Percentiles rank a stretch among this genome's conserved stretches.
These are phyloP conservation scores for Fusarium sp. DNA, from an alignment of 2,329 filamentous ascomycete genomes.

Conservation along the genomic window DNA sequence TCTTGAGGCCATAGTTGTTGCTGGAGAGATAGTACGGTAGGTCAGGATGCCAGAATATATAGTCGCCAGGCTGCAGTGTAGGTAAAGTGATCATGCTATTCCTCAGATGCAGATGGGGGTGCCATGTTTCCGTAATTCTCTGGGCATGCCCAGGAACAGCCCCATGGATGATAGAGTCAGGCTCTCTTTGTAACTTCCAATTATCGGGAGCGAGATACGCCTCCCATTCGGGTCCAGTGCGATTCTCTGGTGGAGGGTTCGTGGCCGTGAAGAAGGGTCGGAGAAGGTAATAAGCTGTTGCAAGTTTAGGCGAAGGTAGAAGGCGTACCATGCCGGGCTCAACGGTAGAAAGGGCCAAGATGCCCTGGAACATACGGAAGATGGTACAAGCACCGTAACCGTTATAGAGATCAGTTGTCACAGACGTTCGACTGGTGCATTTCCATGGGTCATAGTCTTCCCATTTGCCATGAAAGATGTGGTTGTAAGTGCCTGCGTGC, in stretches of 20 bases:
- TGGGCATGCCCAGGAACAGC: conserved; percentile 70
- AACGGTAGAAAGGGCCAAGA: conserved; percentile 66
- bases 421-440: conserved; percentile 64
- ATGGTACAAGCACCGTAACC: conserved; percentile 69
- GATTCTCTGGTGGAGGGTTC: conserved; percentile 57
- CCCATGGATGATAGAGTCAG: conserved; percentile 69
- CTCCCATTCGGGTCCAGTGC: conserved; percentile 61
- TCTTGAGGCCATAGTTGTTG: conserved; percentile 51
- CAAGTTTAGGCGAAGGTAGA: conserved; percentile 78
- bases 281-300: conserved; percentile 82
- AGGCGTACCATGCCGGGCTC: conserved; percentile 78
- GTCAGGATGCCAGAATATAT: conserved; percentile 71
- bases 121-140: conserved; percentile 69
- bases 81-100: conserved; percentile 68
- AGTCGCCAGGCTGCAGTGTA: conserved; percentile 67
- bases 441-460: conserved; percentile 70
- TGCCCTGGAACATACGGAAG: conserved; percentile 71
- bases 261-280: conserved; percentile 67
- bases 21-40: conserved; percentile 68
- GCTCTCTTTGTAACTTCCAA: conserved; percentile 62
- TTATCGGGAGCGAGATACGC: conserved; percentile 64
- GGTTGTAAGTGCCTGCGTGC: conserved; percentile 67
- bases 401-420: conserved; percentile 69
- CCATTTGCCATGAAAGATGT: conserved; percentile 67
- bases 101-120: conserved; percentile 67